Evolutionary conservation across 495 filamentous ascomycete genomes (phyloP).

Genomic region (Neurospora tetraspora): DNA sequence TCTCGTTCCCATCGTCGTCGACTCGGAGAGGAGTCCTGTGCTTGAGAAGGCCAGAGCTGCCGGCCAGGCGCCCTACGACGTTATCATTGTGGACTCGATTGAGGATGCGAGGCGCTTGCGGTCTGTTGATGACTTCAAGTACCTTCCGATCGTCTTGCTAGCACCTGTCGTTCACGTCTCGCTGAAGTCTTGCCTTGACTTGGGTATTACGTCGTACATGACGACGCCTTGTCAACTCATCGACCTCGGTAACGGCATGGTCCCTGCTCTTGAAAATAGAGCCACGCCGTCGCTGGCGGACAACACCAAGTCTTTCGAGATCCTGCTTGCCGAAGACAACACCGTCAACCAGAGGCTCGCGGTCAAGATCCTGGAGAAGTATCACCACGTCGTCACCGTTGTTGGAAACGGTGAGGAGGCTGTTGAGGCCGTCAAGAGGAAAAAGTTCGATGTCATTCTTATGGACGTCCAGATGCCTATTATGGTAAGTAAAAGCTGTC

Average conservation of each 20-base stretch:
- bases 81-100: slow-evolving; percentile 93
- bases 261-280: slow-evolving; percentile 91
- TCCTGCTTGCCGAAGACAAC: slow-evolving; percentile 95
- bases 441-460: slow-evolving; percentile 89
- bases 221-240: slow-evolving; percentile 93
- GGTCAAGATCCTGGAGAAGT: slow-evolving; percentile 95
- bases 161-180: slow-evolving; percentile 87
- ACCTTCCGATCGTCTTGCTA: slow-evolving; percentile 89
- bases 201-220: slow-evolving; percentile 98
- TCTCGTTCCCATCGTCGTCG: slow-evolving; percentile 72
- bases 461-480: slow-evolving; percentile 99
- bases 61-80: slow-evolving; percentile 69
- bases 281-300: slow-evolving; percentile 87
- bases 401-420: slow-evolving; percentile 93
- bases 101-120: slow-evolving; percentile 77
- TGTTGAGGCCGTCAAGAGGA: slow-evolving; percentile 76
- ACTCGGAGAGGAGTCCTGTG: slow-evolving; percentile 47
- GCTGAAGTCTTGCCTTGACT: slow-evolving; percentile 87
- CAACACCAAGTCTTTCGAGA: slow-evolving; percentile 91
- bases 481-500: slow-evolving; percentile 52
- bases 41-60: slow-evolving; percentile 37
- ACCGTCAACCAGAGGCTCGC: slow-evolving; percentile 94
- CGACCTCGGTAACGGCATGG: slow-evolving; percentile 95
- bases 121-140: slow-evolving; percentile 89
- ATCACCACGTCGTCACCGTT: slow-evolving; percentile 92